These are phyloP conservation scores for Salix exigua DNA, from an alignment of 345 rosid species.

Conservation along the genomic window DNA sequence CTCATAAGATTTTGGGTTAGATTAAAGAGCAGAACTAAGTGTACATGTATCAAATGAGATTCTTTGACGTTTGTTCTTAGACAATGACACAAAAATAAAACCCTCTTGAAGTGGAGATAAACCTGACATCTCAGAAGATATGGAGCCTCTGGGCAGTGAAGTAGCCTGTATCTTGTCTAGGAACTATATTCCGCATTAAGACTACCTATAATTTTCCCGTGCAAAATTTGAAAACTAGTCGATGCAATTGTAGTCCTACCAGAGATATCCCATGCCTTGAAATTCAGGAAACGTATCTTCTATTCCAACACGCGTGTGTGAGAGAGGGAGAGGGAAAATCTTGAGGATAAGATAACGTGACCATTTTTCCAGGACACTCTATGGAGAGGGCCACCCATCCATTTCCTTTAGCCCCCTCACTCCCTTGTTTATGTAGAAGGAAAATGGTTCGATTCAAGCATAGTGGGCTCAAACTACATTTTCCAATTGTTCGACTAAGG, in stretches of 20 bases:
- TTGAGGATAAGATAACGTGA: neutral
- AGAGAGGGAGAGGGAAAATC: no score
- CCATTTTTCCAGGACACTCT: neutral
- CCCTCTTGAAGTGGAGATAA: slow-evolving; percentile 10
- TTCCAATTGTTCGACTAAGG: neutral
- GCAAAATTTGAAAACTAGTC: neutral
- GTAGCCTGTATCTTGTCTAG: neutral
- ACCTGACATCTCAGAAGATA: slow-evolving; percentile 9
- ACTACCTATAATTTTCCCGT: neutral
- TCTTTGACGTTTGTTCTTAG: neutral
- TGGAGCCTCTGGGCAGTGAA: neutral
- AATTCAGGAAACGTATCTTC: neutral
- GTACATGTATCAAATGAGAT: slow-evolving; percentile 7
- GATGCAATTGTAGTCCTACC: neutral
- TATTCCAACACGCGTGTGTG: no score
- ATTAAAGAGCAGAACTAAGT: neutral
- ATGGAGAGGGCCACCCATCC: neutral
- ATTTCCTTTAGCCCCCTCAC: neutral
- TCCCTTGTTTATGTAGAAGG: neutral
- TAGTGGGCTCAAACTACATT: neutral
- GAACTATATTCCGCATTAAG: neutral
- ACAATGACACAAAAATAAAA: neutral
- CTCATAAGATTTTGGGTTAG: neutral
- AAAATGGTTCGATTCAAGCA: neutral
- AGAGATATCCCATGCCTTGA: neutral